Evolutionary conservation across 176 grass and related monocot species (phyloP).

Genomic region (Poa annua): DNA sequence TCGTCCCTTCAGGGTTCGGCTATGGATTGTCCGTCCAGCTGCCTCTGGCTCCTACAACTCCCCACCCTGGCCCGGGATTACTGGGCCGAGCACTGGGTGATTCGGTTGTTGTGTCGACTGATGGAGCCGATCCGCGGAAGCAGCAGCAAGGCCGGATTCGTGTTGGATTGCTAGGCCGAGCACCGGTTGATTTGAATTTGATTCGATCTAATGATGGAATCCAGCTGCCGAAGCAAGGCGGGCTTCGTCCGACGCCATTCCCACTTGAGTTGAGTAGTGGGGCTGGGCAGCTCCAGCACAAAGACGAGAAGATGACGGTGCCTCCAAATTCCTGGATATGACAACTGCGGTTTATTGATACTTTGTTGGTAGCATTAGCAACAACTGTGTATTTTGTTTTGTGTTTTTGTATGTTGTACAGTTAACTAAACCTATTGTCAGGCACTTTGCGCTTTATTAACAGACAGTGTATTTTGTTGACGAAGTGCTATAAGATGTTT

Average conservation of each 20-base stretch:
- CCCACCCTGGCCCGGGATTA: constrained; percentile 30
- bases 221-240: constrained; percentile 6
- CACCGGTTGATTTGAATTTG: constrained; percentile 17
- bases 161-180: constrained; percentile 35
- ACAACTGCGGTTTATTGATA: neutral
- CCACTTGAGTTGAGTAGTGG: too few relatives aligned
- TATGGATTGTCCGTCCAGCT: constrained; percentile 25
- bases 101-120: neutral
- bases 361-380: too few relatives aligned
- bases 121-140: neutral
- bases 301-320: neutral
- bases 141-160: neutral
- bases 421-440: neutral
- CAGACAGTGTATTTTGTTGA: neutral
- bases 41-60: neutral
- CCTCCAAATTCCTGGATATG: neutral
- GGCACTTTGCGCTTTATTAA: neutral
- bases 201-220: neutral
- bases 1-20: constrained; percentile 45
- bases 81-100: constrained; percentile 30
- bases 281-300: neutral
- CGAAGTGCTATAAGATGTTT: neutral
- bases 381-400: neutral
- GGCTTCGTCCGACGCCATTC: neutral
- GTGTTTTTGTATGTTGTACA: neutral